A percentile compares a stretch with the other conserved stretches of the same genome.
Conservation (phyloP, 169 alveolate genomes). For the Babesia microti region DNA sequence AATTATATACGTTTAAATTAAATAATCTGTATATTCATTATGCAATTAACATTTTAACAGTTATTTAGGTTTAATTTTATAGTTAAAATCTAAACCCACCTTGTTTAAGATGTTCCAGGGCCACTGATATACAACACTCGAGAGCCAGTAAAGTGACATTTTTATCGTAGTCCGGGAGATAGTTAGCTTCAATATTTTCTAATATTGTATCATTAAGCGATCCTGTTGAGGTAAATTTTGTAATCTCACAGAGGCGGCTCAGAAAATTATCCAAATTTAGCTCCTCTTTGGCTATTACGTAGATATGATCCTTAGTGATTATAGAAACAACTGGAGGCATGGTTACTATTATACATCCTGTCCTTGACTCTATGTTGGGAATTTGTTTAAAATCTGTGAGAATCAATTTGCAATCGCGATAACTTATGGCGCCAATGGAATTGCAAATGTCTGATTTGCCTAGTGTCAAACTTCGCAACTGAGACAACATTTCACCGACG, state of each 20-base stretch:
- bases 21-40: no score
- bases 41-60: no score
- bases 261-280: constrained; percentile 50
- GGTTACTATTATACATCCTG: constrained; percentile 65
- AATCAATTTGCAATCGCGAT: constrained; percentile 69
- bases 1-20: no score
- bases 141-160: no score
- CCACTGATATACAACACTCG: constrained; percentile 54
- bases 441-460: constrained; percentile 6
- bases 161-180: no score
- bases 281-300: constrained; percentile 31
- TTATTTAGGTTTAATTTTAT: no score
- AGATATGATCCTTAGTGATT: constrained; percentile 33
- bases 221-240: constrained; percentile 24
- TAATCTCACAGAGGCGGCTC: constrained; percentile 43
- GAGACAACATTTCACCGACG: constrained; percentile 15
- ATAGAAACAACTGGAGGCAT: constrained; percentile 48
- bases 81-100: no score
- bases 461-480: constrained; percentile 9
- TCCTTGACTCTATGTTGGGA: constrained; percentile 64
- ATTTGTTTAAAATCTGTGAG: constrained; percentile 64
- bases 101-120: constrained; percentile 42
- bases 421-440: constrained; percentile 55
- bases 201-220: no score
- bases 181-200: no score